Evolutionary conservation across 768 basidiomycete genomes (phyloP).

Genomic region (Suillus discolor): DNA sequence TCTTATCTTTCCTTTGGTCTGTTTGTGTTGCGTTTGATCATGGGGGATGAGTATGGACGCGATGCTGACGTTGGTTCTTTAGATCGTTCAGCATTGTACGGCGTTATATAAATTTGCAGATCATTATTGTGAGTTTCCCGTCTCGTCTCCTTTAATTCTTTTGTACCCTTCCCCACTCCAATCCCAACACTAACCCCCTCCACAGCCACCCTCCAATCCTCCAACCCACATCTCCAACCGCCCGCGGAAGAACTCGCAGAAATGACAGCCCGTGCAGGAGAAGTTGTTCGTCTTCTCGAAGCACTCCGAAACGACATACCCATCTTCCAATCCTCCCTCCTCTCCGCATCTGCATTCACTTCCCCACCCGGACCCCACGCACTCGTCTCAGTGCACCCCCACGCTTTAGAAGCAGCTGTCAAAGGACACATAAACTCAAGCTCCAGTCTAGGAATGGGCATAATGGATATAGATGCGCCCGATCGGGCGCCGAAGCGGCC

Average conservation of each 20-base stretch:
- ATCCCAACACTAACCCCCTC: not conserved
- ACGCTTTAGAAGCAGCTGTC: constrained; percentile 1
- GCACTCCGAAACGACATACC: constrained; percentile 19
- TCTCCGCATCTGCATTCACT: constrained; percentile 16
- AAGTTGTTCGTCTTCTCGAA: constrained; percentile 71
- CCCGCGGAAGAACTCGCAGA: constrained; percentile 58
- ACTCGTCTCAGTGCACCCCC: constrained; percentile 15
- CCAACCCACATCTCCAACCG: constrained; percentile 53
- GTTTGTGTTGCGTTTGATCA: not conserved
- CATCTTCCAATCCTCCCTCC: constrained; percentile 19
- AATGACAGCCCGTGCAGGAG: constrained; percentile 67
- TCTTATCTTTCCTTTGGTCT: not conserved
- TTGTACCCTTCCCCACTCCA: not conserved
- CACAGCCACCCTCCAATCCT: constrained; percentile 35
- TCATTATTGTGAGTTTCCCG: constrained; percentile 57
- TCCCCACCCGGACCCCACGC: constrained; percentile 11
- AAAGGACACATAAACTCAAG: not conserved
- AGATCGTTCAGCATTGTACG: constrained; percentile 62
- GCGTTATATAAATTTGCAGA: constrained; percentile 65
- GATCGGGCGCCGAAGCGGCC: constrained; percentile 75
- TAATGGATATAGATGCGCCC: constrained; percentile 33
- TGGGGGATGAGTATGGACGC: constrained; percentile 7
- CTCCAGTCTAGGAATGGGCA: constrained; percentile 7
- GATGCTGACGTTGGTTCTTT: constrained; percentile 28
- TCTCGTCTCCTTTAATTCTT: constrained; percentile 1